Percentiles rank a stretch among this genome's conserved stretches.
These are phyloP conservation scores for Colletotrichum tabaci DNA, from an alignment of 2,329 filamentous ascomycete species.

Conservation along the genomic window DNA sequence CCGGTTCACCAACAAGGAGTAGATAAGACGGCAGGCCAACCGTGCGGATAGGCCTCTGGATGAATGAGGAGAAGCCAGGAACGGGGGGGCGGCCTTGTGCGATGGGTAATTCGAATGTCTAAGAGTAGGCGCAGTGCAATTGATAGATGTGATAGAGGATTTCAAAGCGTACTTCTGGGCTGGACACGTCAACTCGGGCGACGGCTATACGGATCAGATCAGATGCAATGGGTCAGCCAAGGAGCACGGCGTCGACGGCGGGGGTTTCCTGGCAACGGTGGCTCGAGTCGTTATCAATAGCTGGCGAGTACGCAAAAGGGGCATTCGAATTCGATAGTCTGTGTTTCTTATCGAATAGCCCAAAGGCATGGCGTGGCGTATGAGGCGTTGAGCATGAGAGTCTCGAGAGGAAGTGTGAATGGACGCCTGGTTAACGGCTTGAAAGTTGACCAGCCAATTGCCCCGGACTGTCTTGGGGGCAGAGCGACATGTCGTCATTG, in stretches of 20 bases:
- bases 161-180: background rate
- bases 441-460: background rate
- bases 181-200: background rate
- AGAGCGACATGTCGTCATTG: conserved; percentile 19
- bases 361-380: background rate
- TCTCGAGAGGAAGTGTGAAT: background rate
- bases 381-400: background rate
- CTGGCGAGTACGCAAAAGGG: background rate
- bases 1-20: conserved; percentile 24
- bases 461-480: background rate
- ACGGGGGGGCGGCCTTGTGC: background rate
- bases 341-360: conserved; percentile 13
- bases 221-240: background rate
- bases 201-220: background rate
- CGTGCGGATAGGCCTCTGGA: background rate
- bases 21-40: conserved; percentile 23
- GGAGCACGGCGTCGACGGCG: background rate
- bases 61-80: background rate
- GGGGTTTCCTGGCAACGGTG: background rate
- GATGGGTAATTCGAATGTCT: conserved; percentile 24
- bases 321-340: background rate
- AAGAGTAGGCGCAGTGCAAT: conserved; percentile 8
- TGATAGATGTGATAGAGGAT: background rate
- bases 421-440: background rate
- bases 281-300: background rate